Percentiles rank a stretch among this genome's conserved stretches.
Evolutionary conservation across 495 filamentous ascomycete species (phyloP).

Genomic region (Penicillium herquei): DNA sequence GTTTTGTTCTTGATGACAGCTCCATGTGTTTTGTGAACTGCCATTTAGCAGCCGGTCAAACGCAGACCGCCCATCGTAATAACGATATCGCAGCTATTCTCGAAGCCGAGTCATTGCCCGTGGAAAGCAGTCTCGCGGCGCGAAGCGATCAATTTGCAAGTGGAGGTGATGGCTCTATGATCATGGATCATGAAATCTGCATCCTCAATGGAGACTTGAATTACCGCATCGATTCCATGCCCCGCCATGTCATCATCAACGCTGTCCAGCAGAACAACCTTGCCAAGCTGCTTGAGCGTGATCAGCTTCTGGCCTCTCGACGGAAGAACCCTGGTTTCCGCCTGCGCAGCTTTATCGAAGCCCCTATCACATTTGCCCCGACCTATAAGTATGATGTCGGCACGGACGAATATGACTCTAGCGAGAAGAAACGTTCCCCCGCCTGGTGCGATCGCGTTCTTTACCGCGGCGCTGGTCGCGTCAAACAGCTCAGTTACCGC

Average conservation of each 20-base stretch:
- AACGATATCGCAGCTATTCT: slow-evolving; percentile 91
- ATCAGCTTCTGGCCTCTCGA: slow-evolving; percentile 84
- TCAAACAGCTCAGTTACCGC: slow-evolving; percentile 83
- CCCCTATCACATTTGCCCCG: slow-evolving; percentile 84
- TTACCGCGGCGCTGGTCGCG: slow-evolving; percentile 76
- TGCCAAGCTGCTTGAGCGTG: slow-evolving; percentile 86
- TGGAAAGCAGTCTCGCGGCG: slow-evolving; percentile 55
- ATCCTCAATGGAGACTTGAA: slow-evolving; percentile 95
- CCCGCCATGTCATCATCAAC: slow-evolving; percentile 83
- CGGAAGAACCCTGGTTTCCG: slow-evolving; percentile 86
- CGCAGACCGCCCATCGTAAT: slow-evolving; percentile 83
- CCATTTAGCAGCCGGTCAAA: slow-evolving; percentile 92
- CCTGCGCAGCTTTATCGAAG: slow-evolving; percentile 81
- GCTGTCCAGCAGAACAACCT: slow-evolving; percentile 78
- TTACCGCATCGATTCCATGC: slow-evolving; percentile 97
- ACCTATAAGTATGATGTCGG: slow-evolving; percentile 99
- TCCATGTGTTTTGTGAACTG: slow-evolving; percentile 97
- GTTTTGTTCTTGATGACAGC: slow-evolving; percentile 86
- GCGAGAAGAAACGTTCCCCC: slow-evolving; percentile 91
- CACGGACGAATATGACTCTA: slow-evolving; percentile 88
- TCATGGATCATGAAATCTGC: slow-evolving; percentile 95
- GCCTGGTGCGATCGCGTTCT: slow-evolving; percentile 96
- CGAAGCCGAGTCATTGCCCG: slow-evolving; percentile 69
- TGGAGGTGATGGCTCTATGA: slow-evolving; percentile 93
- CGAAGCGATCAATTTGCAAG: slow-evolving; percentile 77